phyloP scores from a whole-genome alignment of 2,329 filamentous ascomycete genomes.

The Tolypocladium cylindrosporum region DNA sequence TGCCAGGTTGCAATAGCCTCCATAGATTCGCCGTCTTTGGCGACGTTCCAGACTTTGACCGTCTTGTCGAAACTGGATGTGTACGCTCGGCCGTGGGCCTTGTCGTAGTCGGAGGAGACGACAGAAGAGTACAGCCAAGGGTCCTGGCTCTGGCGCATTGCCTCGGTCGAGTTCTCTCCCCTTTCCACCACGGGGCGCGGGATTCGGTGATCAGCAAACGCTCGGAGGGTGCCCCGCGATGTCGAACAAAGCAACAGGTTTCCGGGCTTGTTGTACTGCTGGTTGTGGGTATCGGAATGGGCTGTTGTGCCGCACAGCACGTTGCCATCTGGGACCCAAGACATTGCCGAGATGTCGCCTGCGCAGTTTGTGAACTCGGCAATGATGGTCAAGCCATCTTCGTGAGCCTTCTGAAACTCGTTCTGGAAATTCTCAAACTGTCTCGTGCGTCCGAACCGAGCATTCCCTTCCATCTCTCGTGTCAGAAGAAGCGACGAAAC shows the following conservation, averaged over 20 bases:
- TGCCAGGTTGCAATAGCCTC: slow-evolving; percentile 35
- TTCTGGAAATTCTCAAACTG: slow-evolving; percentile 33
- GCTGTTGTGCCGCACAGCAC: slow-evolving; percentile 54
- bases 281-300: slow-evolving; percentile 52
- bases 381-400: slow-evolving; percentile 40
- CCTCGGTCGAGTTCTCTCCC: slow-evolving; percentile 43
- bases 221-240: slow-evolving; percentile 30
- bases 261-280: slow-evolving; percentile 56
- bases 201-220: slow-evolving; percentile 48
- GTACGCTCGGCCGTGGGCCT: slow-evolving; percentile 33
- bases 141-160: slow-evolving; percentile 49
- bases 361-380: slow-evolving; percentile 51
- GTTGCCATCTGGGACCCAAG: slow-evolving; percentile 42
- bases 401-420: slow-evolving; percentile 32
- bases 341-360: slow-evolving; percentile 48
- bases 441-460: slow-evolving; percentile 29
- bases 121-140: slow-evolving; percentile 57
- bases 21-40: slow-evolving; percentile 30
- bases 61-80: slow-evolving; percentile 54
- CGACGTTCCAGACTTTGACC: slow-evolving; percentile 48
- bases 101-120: slow-evolving; percentile 48
- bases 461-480: slow-evolving; percentile 37
- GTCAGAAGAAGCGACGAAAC: slow-evolving; percentile 34
- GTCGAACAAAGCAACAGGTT: slow-evolving; percentile 49
- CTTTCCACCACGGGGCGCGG: slow-evolving; percentile 40